Evolutionary conservation across 2,329 filamentous ascomycete genomes (phyloP).

Genomic region (Venturia effusa): DNA sequence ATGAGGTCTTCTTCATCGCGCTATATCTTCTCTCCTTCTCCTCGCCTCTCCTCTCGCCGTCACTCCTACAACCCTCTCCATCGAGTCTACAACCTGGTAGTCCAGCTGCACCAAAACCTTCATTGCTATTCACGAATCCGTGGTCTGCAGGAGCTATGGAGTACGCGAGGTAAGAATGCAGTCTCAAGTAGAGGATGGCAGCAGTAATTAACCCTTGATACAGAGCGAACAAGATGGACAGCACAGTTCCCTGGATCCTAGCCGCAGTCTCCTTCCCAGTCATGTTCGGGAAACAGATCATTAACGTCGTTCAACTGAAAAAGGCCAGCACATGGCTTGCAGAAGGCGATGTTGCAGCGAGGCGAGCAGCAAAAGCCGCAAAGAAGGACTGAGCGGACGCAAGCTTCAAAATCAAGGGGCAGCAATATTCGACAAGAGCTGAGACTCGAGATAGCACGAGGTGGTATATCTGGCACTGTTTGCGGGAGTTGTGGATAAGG

Average conservation of each 20-base stretch:
- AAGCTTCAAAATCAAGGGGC: neutral
- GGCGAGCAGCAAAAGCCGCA: constrained; percentile 34
- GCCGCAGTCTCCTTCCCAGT: constrained; percentile 70
- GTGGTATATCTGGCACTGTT: neutral
- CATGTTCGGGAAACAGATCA: constrained; percentile 84
- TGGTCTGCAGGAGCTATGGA: constrained; percentile 90
- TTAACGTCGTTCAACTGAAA: constrained; percentile 88
- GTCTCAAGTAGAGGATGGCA: neutral
- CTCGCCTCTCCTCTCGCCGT: constrained; percentile 77
- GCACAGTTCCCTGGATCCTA: constrained; percentile 62
- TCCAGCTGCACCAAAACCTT: constrained; percentile 57
- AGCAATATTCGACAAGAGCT: neutral
- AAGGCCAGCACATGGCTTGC: constrained; percentile 89
- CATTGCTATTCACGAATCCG: constrained; percentile 72
- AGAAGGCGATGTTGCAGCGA: constrained; percentile 69
- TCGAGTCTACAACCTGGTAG: constrained; percentile 46
- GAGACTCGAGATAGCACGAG: neutral
- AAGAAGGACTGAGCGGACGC: constrained; percentile 18
- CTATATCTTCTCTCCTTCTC: constrained; percentile 97
- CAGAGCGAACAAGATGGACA: constrained; percentile 67
- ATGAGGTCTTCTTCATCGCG: constrained; percentile 96
- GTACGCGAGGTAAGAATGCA: constrained; percentile 50
- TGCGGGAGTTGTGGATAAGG: neutral
- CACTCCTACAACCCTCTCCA: constrained; percentile 55
- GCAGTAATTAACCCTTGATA: neutral